Percentiles rank a stretch among this genome's conserved stretches.
These are phyloP conservation scores for Rhizodiscina lignyota DNA, from an alignment of 495 filamentous ascomycete species.

Conservation along the genomic window DNA sequence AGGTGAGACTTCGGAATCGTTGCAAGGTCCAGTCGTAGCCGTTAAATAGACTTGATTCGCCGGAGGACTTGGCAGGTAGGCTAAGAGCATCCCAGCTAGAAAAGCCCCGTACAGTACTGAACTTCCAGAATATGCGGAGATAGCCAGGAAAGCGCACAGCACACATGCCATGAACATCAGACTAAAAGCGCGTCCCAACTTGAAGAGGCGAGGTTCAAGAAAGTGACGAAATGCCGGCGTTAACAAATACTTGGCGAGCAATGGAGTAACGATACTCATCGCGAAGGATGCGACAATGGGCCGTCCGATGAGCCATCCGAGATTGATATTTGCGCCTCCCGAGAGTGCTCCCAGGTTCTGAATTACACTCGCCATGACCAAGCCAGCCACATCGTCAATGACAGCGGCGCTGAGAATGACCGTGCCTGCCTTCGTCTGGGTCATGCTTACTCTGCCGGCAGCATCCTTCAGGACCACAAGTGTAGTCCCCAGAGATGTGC, in stretches of 20 bases:
- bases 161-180: slow-evolving; percentile 2
- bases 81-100: background rate
- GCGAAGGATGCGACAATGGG: slow-evolving; percentile 1
- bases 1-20: too few relatives aligned
- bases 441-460: background rate
- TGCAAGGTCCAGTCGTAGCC: too few relatives aligned
- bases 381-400: background rate
- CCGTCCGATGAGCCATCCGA: slow-evolving; percentile 4
- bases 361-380: background rate
- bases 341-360: background rate
- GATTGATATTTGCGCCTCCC: too few relatives aligned
- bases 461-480: background rate
- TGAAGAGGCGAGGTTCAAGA: background rate
- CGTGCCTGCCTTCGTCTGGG: background rate
- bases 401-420: background rate
- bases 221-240: slow-evolving; percentile 2
- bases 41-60: too few relatives aligned
- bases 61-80: slow-evolving; percentile 2
- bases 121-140: background rate
- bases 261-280: slow-evolving; percentile 2
- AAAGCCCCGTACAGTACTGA: background rate
- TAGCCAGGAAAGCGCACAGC: slow-evolving; percentile 1
- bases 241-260: slow-evolving; percentile 2
- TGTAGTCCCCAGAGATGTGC: background rate
- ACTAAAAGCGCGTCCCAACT: background rate